These are phyloP conservation scores for Fusarium caatingaense DNA, from an alignment of 2,329 filamentous ascomycete species.

Conservation along the genomic window DNA sequence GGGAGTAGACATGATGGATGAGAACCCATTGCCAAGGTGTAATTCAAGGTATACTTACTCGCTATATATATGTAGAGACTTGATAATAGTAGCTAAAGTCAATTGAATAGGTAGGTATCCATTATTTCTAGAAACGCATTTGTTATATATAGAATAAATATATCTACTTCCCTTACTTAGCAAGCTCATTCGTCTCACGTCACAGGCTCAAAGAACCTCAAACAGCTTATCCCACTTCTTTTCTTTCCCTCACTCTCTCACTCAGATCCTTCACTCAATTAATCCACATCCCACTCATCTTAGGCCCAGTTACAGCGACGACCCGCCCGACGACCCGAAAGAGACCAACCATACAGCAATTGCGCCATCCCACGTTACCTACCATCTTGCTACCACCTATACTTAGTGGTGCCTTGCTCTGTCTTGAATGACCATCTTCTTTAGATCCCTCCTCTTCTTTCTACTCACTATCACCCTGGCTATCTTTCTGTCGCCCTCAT, in stretches of 20 bases:
- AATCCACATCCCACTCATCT: conserved; percentile 30
- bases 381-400: neutral
- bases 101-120: neutral
- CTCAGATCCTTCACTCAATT: conserved; percentile 10
- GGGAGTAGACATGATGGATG: neutral
- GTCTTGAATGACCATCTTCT: conserved; percentile 12
- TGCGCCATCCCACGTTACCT: conserved; percentile 39
- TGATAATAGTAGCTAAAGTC: neutral
- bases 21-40: neutral
- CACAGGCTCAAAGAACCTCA: conserved; percentile 6
- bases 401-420: neutral
- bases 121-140: too few relatives aligned
- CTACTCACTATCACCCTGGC: conserved; percentile 46
- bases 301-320: conserved; percentile 34
- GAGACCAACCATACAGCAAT: conserved; percentile 30
- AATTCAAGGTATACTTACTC: neutral
- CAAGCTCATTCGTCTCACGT: conserved; percentile 9
- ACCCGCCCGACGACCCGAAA: conserved; percentile 43
- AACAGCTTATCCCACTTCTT: conserved; percentile 33
- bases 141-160: too few relatives aligned
- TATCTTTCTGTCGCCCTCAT: conserved; percentile 43
- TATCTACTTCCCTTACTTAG: neutral
- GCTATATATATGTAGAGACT: neutral
- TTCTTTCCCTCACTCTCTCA: neutral
- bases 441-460: conserved; percentile 29